Percentiles rank a stretch among this genome's conserved stretches.
Conservation (phyloP, 1,284 basidiomycete genomes). For the Puccinia polysora region DNA sequence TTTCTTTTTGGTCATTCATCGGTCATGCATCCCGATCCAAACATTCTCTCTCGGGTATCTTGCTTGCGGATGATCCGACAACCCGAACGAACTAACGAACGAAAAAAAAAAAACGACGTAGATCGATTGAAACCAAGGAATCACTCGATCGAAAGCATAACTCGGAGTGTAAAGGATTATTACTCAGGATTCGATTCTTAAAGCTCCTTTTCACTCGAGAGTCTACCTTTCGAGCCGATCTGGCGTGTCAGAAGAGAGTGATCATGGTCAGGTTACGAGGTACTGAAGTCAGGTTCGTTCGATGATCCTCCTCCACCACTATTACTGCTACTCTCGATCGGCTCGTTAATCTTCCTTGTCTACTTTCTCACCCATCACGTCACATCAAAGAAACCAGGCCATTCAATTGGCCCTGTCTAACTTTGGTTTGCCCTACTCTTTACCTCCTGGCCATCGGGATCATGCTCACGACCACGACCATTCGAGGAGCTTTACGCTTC, state of each 20-base stretch:
- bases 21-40: too few relatives aligned
- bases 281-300: slow-evolving; percentile 33
- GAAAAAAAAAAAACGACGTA: slow-evolving; percentile 12
- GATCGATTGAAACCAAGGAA: too few relatives aligned
- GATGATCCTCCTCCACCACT: background rate
- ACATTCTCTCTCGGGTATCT: too few relatives aligned
- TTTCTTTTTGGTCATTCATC: too few relatives aligned
- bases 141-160: slow-evolving; percentile 62
- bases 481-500: slow-evolving; percentile 24
- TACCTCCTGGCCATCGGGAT: background rate
- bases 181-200: slow-evolving; percentile 82
- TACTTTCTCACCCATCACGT: too few relatives aligned
- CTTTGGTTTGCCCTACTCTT: slow-evolving; percentile 27
- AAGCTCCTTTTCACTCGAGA: slow-evolving; percentile 87
- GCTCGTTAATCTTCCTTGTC: too few relatives aligned
- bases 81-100: slow-evolving; percentile 9
- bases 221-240: slow-evolving; percentile 68
- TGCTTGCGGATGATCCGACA: too few relatives aligned
- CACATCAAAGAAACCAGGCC: slow-evolving; percentile 25
- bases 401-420: slow-evolving; percentile 37
- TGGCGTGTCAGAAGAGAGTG: slow-evolving; percentile 72
- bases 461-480: slow-evolving; percentile 2
- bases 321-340: background rate
- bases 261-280: slow-evolving; percentile 21
- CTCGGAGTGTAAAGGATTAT: slow-evolving; percentile 77